phyloP scores from a whole-genome alignment of 345 rosid genomes.

The Eucalyptus tenuipes region DNA sequence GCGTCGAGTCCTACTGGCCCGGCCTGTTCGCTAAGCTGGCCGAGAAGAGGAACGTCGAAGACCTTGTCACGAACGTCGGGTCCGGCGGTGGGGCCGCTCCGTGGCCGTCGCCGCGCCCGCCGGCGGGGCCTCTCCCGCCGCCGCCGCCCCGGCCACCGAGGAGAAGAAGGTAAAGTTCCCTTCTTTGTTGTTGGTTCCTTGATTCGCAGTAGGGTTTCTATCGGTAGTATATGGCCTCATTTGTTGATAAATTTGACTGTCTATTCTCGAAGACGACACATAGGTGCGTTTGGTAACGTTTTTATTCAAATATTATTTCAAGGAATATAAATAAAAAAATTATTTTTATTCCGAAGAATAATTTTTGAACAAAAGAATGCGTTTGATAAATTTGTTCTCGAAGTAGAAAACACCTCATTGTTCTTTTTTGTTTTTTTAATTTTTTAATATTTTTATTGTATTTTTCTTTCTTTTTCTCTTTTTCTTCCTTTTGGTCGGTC shows the following conservation, averaged over 20 bases:
- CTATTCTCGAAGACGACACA: neutral
- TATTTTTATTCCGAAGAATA: too few relatives aligned
- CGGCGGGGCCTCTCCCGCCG: conserved; percentile 27
- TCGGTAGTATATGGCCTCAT: neutral
- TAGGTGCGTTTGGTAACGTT: too few relatives aligned
- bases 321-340: too few relatives aligned
- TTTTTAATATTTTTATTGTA: too few relatives aligned
- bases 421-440: too few relatives aligned
- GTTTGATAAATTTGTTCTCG: too few relatives aligned
- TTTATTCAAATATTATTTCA: too few relatives aligned
- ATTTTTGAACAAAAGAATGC: too few relatives aligned
- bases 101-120: conserved; percentile 34
- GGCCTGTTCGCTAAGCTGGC: conserved; percentile 68
- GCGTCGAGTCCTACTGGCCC: conserved; percentile 75
- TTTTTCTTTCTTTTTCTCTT: too few relatives aligned
- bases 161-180: conserved; percentile 59
- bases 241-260: neutral
- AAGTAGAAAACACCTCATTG: too few relatives aligned
- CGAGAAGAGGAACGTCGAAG: conserved; percentile 53
- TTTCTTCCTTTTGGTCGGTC: too few relatives aligned
- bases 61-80: conserved; percentile 62
- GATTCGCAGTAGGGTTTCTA: neutral
- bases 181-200: neutral
- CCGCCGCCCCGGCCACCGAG: conserved; percentile 55
- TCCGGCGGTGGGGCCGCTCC: conserved; percentile 47